Evolutionary conservation across 2,329 filamentous ascomycete genomes (phyloP).

Genomic region (Sclerotiophoma versabilis): DNA sequence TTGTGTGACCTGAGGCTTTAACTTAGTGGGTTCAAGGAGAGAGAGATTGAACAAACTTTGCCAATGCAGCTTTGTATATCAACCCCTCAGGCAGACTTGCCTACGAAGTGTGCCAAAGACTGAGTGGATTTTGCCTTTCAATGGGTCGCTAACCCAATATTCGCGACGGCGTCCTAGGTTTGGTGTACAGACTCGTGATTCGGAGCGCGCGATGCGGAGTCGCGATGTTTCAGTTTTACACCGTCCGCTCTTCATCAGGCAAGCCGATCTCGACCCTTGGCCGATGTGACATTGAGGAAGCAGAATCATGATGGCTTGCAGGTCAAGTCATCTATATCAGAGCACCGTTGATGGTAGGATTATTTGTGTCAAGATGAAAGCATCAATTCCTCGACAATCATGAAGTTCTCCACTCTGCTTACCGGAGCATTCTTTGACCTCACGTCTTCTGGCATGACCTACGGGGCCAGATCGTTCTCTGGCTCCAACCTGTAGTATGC

Average conservation of each 20-base stretch:
- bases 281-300: background rate
- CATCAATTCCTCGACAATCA: background rate
- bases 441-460: constrained; percentile 1
- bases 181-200: background rate
- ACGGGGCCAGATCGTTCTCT: constrained; percentile 13
- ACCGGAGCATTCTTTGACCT: constrained; percentile 4
- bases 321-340: background rate
- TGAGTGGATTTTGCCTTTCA: background rate
- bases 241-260: constrained; percentile 5
- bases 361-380: background rate
- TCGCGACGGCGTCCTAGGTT: background rate
- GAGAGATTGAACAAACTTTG: background rate
- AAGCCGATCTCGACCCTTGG: constrained; percentile 3
- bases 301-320: background rate
- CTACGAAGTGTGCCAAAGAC: background rate
- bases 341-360: too few relatives aligned
- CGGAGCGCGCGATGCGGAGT: constrained; percentile 19
- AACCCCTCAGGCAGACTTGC: background rate
- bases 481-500: constrained; percentile 17
- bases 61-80: too few relatives aligned
- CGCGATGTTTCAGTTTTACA: constrained; percentile 14
- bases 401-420: constrained; percentile 3
- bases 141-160: background rate
- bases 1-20: too few relatives aligned
- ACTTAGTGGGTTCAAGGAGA: too few relatives aligned